Percentiles rank a stretch among this genome's conserved stretches.
Evolutionary conservation across 352 stramenopile species (phyloP).

Genomic region (Halophytophthora batemanensis): DNA sequence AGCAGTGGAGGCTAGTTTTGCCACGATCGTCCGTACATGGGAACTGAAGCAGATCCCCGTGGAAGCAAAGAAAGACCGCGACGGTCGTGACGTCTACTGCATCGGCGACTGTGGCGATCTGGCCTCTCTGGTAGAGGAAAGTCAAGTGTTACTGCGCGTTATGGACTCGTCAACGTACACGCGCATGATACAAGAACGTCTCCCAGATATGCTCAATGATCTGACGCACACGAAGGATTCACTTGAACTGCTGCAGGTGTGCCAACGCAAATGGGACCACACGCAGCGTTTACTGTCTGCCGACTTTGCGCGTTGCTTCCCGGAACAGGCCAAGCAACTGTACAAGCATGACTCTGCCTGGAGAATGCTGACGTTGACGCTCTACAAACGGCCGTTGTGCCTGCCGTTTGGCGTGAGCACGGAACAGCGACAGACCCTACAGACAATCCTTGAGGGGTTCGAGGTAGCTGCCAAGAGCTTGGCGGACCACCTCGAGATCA

Average conservation of each 20-base stretch:
- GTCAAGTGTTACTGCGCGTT: conserved; percentile 64
- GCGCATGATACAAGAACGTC: conserved; percentile 39
- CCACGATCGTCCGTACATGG: conserved; percentile 56
- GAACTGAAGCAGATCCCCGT: conserved; percentile 53
- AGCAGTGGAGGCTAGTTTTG: conserved; percentile 54
- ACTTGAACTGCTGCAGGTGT: conserved; percentile 50
- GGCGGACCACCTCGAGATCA: conserved; percentile 59
- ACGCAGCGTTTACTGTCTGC: conserved; percentile 55
- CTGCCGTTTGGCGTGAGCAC: conserved; percentile 49
- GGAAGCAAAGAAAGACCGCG: conserved; percentile 45
- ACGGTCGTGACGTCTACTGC: conserved; percentile 51
- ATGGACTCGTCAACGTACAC: conserved; percentile 74
- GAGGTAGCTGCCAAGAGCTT: conserved; percentile 45
- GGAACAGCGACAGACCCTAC: conserved; percentile 40
- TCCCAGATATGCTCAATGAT: conserved; percentile 49
- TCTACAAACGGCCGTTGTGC: conserved; percentile 52
- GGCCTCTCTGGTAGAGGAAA: conserved; percentile 58
- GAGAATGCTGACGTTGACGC: conserved; percentile 41
- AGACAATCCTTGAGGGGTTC: conserved; percentile 48
- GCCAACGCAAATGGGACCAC: conserved; percentile 67
- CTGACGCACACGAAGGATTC: conserved; percentile 46
- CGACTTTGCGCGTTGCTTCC: conserved; percentile 60
- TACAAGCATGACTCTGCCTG: conserved; percentile 52
- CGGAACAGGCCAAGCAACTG: conserved; percentile 52
- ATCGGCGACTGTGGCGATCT: conserved; percentile 61